Evolutionary conservation across 106 monocot genomes (phyloP).

Genomic region (Dioscorea zingiberensis): DNA sequence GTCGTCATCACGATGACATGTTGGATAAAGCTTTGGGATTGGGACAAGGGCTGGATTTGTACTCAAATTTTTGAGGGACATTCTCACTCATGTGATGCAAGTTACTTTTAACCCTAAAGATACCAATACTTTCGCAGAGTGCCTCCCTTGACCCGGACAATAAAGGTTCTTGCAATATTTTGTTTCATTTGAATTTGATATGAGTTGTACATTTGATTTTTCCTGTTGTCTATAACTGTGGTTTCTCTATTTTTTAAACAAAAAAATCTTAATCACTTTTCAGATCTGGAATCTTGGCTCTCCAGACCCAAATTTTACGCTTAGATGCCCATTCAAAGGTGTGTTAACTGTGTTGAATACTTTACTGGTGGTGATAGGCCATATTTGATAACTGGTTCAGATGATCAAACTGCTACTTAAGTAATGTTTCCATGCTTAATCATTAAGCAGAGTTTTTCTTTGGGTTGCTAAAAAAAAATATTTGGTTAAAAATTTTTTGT

Average conservation of each 20-base stretch:
- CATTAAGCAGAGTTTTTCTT: too few relatives aligned
- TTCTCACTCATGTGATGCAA: slow-evolving; percentile 99
- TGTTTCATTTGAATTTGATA: too few relatives aligned
- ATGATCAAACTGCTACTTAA: slow-evolving; percentile 97
- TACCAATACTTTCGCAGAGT: slow-evolving; percentile 97
- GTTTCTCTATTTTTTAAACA: too few relatives aligned
- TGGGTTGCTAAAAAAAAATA: too few relatives aligned
- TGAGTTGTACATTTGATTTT: slow-evolving; percentile 1
- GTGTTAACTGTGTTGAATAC: slow-evolving; percentile 97
- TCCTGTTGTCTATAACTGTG: not conserved
- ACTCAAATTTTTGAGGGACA: slow-evolving; percentile 99
- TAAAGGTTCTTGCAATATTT: slow-evolving; percentile 53
- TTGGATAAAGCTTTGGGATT: slow-evolving; percentile 98
- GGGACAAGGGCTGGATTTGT: slow-evolving; percentile 95
- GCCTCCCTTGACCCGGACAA: slow-evolving; percentile 93
- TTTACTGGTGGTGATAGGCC: slow-evolving; percentile 96
- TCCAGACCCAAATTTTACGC: slow-evolving; percentile 95
- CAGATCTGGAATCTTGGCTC: slow-evolving; percentile 99
- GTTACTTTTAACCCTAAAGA: slow-evolving; percentile 97
- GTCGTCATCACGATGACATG: slow-evolving; percentile 99
- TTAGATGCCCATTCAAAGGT: slow-evolving; percentile 92
- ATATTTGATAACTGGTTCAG: slow-evolving; percentile 93
- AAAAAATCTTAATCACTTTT: too few relatives aligned
- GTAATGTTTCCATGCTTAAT: slow-evolving; percentile 22
- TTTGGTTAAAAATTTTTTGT: slow-evolving; percentile 1